Evolutionary conservation across 2,329 filamentous ascomycete genomes (phyloP).

Genomic region (Fusarium albosuccineum): DNA sequence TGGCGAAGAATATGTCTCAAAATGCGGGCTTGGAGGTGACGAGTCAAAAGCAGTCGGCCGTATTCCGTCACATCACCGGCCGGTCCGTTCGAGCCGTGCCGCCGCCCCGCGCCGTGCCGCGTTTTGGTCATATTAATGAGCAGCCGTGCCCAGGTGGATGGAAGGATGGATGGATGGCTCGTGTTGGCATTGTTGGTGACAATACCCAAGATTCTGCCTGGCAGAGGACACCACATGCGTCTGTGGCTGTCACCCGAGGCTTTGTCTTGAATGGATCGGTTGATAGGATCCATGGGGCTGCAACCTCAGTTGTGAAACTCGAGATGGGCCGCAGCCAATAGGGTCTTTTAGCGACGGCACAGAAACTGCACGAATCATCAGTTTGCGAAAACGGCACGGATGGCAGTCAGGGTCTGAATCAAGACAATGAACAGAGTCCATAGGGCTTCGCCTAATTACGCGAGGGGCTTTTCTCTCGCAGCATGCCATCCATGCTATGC

Average conservation of each 20-base stretch:
- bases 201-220: background rate
- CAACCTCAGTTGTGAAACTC: background rate
- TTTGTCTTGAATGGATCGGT: constrained; percentile 1
- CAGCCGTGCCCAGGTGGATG: background rate
- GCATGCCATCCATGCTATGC: background rate
- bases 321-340: constrained; percentile 7
- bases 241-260: background rate
- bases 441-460: background rate
- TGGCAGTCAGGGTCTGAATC: constrained; percentile 4
- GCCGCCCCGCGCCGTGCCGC: constrained; percentile 28
- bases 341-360: constrained; percentile 8
- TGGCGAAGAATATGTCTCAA: background rate
- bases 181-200: background rate
- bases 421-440: background rate
- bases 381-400: background rate
- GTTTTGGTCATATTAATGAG: constrained; percentile 4
- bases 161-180: background rate
- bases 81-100: constrained; percentile 31
- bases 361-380: constrained; percentile 2
- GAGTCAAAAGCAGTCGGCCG: background rate
- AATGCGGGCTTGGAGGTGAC: background rate
- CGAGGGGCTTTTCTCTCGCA: background rate
- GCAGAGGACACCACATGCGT: background rate
- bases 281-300: background rate
- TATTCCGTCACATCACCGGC: background rate